These are phyloP conservation scores for Ustilago tritici DNA, from an alignment of 1,284 basidiomycete genomes.

Conservation along the genomic window DNA sequence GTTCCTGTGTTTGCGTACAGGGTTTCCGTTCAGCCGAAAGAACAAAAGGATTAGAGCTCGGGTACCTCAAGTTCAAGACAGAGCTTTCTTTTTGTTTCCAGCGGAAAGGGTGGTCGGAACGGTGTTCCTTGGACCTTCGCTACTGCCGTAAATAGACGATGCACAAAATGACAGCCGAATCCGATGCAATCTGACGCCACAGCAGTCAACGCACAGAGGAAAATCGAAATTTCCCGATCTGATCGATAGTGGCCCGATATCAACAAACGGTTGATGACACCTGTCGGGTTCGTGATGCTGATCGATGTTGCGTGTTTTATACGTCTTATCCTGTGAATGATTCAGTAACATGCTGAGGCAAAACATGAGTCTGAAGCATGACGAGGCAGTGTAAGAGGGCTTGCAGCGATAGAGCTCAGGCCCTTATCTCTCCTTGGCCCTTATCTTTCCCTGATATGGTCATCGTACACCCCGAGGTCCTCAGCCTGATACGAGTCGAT, in stretches of 20 bases:
- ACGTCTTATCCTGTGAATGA: background rate
- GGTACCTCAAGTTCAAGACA: background rate
- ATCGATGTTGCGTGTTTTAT: background rate
- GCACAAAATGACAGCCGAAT: constrained; percentile 3
- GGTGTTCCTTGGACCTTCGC: background rate
- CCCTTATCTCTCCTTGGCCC: no score
- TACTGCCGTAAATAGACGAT: background rate
- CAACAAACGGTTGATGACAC: background rate
- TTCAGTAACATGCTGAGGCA: no score
- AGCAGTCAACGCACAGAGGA: background rate
- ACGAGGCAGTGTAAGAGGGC: no score
- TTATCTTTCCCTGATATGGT: no score
- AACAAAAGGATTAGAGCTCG: background rate
- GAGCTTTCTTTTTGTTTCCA: background rate
- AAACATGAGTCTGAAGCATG: no score
- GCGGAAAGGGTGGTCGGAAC: background rate
- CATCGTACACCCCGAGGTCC: no score
- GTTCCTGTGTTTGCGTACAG: background rate
- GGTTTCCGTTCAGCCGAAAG: no score
- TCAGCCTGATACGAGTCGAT: no score
- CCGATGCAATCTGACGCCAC: constrained; percentile 1
- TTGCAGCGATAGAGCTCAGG: no score
- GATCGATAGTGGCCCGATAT: background rate
- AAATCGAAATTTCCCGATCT: no score
- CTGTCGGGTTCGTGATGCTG: background rate